These are phyloP conservation scores for Kluyveromyces dobzhanskii DNA, from an alignment of 805 yeast genomes.

Conservation along the genomic window DNA sequence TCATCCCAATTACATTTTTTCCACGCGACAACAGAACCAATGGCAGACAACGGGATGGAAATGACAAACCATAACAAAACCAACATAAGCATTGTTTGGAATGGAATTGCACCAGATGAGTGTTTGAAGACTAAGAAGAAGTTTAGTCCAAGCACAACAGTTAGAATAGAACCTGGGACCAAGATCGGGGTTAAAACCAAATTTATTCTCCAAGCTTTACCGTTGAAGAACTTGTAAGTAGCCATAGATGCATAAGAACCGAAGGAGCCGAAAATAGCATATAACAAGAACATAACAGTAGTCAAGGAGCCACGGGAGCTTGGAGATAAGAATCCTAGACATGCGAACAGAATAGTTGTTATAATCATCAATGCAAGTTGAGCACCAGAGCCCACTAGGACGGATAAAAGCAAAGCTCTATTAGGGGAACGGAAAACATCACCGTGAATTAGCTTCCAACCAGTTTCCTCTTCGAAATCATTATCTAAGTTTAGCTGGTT, in stretches of 20 bases:
- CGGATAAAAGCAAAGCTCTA: constrained; percentile 61
- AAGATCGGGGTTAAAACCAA: constrained; percentile 72
- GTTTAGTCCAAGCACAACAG: constrained; percentile 60
- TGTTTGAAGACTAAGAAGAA: constrained; percentile 68
- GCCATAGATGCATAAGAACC: constrained; percentile 87
- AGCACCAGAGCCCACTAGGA: constrained; percentile 79
- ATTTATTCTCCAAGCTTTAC: constrained; percentile 84
- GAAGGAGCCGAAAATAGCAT: constrained; percentile 68
- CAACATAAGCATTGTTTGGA: constrained; percentile 79
- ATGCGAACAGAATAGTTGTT: constrained; percentile 70
- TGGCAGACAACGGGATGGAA: constrained; percentile 74
- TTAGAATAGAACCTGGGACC: constrained; percentile 75
- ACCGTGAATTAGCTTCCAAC: constrained; percentile 95
- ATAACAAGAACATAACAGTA: constrained; percentile 80
- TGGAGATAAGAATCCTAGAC: constrained; percentile 85
- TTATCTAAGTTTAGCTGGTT: constrained; percentile 83
- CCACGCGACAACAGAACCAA: constrained; percentile 75
- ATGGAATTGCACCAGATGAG: constrained; percentile 92
- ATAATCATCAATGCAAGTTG: constrained; percentile 74
- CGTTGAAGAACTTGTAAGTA: constrained; percentile 82
- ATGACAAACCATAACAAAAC: constrained; percentile 77
- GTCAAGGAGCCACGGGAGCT: constrained; percentile 90
- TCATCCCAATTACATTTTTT: constrained; percentile 48
- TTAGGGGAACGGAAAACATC: constrained; percentile 87
- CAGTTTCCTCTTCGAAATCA: constrained; percentile 85